Evolutionary conservation across 495 filamentous ascomycete genomes (phyloP), one percentile per base, ranked within the genome.

Genomic region (Podospora pseudopauciseta): DNA sequence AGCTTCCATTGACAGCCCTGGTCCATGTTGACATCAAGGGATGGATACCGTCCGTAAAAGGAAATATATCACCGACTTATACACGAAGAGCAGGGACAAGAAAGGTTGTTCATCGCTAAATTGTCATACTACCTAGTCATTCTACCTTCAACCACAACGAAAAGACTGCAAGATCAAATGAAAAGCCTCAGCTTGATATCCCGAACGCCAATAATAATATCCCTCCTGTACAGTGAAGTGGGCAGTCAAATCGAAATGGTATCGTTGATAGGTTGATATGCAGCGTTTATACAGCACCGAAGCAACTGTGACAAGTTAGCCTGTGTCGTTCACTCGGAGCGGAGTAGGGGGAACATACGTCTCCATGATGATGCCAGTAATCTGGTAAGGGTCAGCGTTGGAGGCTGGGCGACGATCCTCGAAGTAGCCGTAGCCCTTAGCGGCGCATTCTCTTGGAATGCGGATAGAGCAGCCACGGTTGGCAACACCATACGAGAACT

Each of bases 361-460:
- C 71, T 77, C 74, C 75, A 77, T 77, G 49, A 78, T 76, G 64
- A 78, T 78, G 62, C 76, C 76, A n/a, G 75, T 77, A 34, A 78
- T 77, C 67, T 73, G 94, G 83, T 99, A 99, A 49, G 95, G 95
- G 82, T 95, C 92, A 71, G 89, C 95, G 78, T 99, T 99, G 75
- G 91, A 94, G 60, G 95, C 95, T 58, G 95, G 95, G 72, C 95
- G 87, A 77, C 95, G 89, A 74, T 99, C 95, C 85, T 99, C 95
- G 72, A 99, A 97, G 88, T 99, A 99, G 73, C 95, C 95, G 84
- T 92, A 96, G 80, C 93, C 93, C 79, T 97, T 93, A 78, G 92
- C 92, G 65, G 90, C 95, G 77, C 85, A 87, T 75, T 92, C 90
- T 75, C 95, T 88, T 73, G 96, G 96, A 70, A 99, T 94, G 85